Evolutionary conservation across 2,329 filamentous ascomycete species (phyloP).

Genomic region (Alternaria sp.): DNA sequence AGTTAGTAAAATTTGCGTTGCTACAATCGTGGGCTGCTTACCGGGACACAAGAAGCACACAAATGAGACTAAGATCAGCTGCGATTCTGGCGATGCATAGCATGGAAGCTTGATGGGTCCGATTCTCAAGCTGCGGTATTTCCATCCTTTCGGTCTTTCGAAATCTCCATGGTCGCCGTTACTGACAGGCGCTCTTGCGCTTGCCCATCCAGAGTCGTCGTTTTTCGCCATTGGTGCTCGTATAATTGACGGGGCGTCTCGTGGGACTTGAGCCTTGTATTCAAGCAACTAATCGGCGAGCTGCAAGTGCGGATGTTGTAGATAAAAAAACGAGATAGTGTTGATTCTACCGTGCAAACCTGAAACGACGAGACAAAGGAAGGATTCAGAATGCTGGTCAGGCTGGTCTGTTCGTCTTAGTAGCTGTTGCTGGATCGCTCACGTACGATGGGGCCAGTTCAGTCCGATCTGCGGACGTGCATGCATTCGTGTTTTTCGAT

Average conservation of each 20-base stretch:
- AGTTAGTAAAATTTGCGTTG: constrained; percentile 3
- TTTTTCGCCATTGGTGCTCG: neutral
- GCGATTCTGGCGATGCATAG: constrained; percentile 55
- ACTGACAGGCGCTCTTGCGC: neutral
- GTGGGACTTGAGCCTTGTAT: neutral
- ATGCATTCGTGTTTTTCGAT: neutral
- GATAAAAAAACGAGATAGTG: neutral
- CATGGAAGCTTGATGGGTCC: constrained; percentile 49
- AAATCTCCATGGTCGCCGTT: neutral
- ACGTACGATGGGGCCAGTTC: neutral
- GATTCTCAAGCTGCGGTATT: constrained; percentile 49
- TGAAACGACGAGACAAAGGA: neutral
- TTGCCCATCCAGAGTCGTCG: neutral
- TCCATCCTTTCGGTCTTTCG: constrained; percentile 48
- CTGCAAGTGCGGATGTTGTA: neutral
- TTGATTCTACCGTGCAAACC: neutral
- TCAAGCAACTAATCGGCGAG: neutral
- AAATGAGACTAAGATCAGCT: constrained; percentile 54
- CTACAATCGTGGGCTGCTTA: constrained; percentile 3
- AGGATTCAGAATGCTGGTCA: neutral
- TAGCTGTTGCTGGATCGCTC: neutral
- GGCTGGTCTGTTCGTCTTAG: neutral
- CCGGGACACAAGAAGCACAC: constrained; percentile 58
- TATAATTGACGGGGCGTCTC: neutral
- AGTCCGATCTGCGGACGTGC: neutral